phyloP scores from a whole-genome alignment of 306 rosid species.

The Mucuna pruriens region DNA sequence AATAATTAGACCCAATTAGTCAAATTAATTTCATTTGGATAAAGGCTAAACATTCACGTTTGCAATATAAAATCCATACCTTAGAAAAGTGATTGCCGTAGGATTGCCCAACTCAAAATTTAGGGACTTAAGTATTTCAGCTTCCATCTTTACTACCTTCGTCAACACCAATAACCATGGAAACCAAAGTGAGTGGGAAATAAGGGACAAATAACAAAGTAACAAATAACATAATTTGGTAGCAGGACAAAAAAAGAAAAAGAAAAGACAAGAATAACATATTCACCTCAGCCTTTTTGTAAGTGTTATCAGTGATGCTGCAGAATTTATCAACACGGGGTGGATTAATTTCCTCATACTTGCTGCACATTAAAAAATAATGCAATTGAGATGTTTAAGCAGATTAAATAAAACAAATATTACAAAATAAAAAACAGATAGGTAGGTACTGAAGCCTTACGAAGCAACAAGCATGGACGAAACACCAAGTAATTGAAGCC shows the following conservation, averaged over 20 bases:
- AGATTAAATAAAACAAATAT: neutral
- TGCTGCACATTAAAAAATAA: constrained; percentile 44
- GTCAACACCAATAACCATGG: neutral
- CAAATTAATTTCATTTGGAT: neutral
- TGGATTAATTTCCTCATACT: constrained; percentile 86
- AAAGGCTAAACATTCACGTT: no score
- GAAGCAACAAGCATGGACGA: constrained; percentile 84
- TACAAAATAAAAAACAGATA: neutral
- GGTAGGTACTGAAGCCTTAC: no score
- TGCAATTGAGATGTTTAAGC: neutral
- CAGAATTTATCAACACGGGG: constrained; percentile 76
- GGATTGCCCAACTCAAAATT: constrained; percentile 86
- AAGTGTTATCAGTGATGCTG: constrained; percentile 69
- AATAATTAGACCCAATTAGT: neutral
- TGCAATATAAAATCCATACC: constrained; percentile 40
- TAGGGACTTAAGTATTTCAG: constrained; percentile 66
- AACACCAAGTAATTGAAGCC: constrained; percentile 73
- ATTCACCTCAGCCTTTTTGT: constrained; percentile 55
- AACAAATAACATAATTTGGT: no score
- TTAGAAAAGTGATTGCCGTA: constrained; percentile 69
- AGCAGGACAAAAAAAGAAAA: neutral
- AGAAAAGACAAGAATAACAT: neutral
- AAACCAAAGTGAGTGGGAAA: neutral
- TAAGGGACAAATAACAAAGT: neutral
- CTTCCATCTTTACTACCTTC: constrained; percentile 86